Evolutionary conservation across 2,329 filamentous ascomycete species (phyloP).

Genomic region (Xylariaceae sp.): DNA sequence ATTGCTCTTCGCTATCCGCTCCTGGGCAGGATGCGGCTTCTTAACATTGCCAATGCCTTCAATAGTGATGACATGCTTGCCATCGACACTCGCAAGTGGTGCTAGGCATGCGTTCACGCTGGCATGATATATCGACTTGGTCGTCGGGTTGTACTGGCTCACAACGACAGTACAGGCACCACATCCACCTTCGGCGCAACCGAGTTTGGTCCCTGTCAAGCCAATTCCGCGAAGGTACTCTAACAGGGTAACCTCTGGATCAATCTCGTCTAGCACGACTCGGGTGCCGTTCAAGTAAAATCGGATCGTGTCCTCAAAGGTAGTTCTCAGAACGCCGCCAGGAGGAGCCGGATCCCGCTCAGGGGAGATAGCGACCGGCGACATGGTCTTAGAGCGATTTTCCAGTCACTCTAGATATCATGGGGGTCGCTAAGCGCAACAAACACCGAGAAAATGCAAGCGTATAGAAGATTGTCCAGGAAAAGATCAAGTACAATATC

Average conservation of each 20-base stretch:
- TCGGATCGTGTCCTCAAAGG: conserved; percentile 78
- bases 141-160: conserved; percentile 88
- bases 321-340: conserved; percentile 54
- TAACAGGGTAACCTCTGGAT: conserved; percentile 84
- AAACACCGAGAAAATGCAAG: too few relatives aligned
- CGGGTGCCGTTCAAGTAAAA: conserved; percentile 95
- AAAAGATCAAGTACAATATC: too few relatives aligned
- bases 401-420: too few relatives aligned
- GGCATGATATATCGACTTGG: conserved; percentile 88
- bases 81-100: conserved; percentile 85
- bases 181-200: conserved; percentile 93
- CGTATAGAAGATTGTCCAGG: too few relatives aligned
- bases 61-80: conserved; percentile 96
- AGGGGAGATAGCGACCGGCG: conserved; percentile 47
- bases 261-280: conserved; percentile 75
- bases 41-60: conserved; percentile 90
- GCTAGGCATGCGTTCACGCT: conserved; percentile 94
- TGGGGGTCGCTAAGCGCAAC: too few relatives aligned
- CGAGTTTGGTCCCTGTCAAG: conserved; percentile 89
- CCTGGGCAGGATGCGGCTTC: conserved; percentile 80
- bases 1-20: conserved; percentile 83
- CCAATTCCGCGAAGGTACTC: conserved; percentile 92
- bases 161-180: conserved; percentile 94
- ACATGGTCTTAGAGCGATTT: too few relatives aligned
- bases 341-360: conserved; percentile 29